Evolutionary conservation across 208 protist species (phyloP).

Genomic region (Leishmania braziliensis): DNA sequence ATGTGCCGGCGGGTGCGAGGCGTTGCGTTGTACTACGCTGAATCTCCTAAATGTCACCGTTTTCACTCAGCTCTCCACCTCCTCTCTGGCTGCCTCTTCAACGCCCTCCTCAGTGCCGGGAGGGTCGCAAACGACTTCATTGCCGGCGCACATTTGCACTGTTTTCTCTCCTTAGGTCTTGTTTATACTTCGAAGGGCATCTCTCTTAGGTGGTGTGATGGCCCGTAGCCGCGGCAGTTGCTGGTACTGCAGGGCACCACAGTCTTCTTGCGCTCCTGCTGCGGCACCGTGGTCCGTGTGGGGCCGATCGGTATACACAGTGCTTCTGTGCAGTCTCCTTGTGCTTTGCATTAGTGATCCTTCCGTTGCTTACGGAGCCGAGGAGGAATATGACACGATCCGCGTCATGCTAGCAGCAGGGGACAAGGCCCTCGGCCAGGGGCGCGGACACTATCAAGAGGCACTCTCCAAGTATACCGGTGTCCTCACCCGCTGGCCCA

Average conservation of each 20-base stretch:
- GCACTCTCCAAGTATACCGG: slow-evolving; percentile 88
- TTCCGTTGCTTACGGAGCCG: background rate
- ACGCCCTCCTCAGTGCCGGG: background rate
- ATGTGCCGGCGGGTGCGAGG: background rate
- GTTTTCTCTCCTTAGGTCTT: background rate
- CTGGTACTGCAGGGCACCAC: background rate
- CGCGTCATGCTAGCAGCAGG: slow-evolving; percentile 61
- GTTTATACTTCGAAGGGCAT: background rate
- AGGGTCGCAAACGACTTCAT: background rate
- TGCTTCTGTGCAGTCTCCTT: background rate
- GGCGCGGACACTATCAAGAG: slow-evolving; percentile 72
- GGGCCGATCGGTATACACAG: background rate
- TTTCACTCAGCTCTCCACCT: background rate
- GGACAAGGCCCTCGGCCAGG: slow-evolving; percentile 69
- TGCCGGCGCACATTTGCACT: background rate
- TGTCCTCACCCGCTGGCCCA: slow-evolving; percentile 57
- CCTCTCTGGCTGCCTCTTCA: background rate
- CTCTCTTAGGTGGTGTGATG: background rate
- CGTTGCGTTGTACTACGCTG: background rate
- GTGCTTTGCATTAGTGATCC: background rate
- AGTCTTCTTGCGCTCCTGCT: background rate
- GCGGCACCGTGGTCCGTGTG: background rate
- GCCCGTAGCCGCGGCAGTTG: background rate
- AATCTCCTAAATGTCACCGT: background rate
- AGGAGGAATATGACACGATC: slow-evolving; percentile 42